Percentiles rank a stretch among this genome's conserved stretches.
phyloP scores from a whole-genome alignment of 2,329 filamentous ascomycete genomes.

The Boeremia exigua region DNA sequence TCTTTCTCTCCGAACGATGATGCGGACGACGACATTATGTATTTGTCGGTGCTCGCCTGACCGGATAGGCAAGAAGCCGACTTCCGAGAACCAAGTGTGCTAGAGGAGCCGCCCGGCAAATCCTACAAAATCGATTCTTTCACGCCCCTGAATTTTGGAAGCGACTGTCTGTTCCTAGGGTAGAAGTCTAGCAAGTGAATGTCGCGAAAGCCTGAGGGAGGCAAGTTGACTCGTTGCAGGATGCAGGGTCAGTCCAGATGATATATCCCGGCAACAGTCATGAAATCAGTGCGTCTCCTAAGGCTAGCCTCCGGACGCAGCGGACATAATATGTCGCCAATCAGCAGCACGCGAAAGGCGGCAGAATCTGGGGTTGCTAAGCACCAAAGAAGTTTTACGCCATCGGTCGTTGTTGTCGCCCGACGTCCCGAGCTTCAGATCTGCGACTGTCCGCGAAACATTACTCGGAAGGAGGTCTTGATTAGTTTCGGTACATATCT shows the following conservation, averaged over 20 bases:
- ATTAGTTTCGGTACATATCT: background rate
- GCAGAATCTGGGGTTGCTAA: constrained; percentile 37
- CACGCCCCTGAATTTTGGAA: background rate
- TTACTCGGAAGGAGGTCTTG: background rate
- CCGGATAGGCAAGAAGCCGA: constrained; percentile 1
- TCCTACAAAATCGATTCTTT: too few species aligned
- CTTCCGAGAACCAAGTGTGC: background rate
- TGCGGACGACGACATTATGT: constrained; percentile 29
- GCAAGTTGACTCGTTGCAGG: constrained; percentile 7
- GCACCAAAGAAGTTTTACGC: constrained; percentile 31
- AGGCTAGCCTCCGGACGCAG: constrained; percentile 32
- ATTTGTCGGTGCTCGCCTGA: background rate
- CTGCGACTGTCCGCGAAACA: background rate
- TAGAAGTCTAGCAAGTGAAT: background rate
- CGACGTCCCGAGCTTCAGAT: constrained; percentile 25
- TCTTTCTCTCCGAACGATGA: constrained; percentile 43
- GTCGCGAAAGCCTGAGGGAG: constrained; percentile 1
- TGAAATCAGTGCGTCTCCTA: constrained; percentile 29
- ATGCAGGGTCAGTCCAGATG: constrained; percentile 11
- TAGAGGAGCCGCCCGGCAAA: background rate
- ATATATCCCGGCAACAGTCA: constrained; percentile 24
- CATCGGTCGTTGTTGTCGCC: constrained; percentile 22
- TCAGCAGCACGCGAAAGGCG: constrained; percentile 20
- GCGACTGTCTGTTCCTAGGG: background rate
- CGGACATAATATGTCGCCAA: constrained; percentile 38